Percentiles rank a stretch among this genome's conserved stretches.
Conservation (phyloP, 345 rosid genomes). For the Microcos paniculata region DNA sequence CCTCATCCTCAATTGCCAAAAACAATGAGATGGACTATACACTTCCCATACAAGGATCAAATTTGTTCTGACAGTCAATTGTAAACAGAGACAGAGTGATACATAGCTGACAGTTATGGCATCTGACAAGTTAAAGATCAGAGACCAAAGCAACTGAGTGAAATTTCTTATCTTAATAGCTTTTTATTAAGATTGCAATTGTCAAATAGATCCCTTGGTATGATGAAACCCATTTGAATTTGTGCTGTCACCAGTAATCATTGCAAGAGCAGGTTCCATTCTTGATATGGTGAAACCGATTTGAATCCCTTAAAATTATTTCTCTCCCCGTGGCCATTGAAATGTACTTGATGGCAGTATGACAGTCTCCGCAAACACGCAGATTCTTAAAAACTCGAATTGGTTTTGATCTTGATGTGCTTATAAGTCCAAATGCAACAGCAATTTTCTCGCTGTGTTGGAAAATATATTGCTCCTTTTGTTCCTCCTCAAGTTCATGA, state of each 20-base stretch:
- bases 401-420: constrained; percentile 48
- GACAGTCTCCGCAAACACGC: constrained; percentile 72
- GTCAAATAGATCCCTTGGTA: background rate
- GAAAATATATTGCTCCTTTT: constrained; percentile 55
- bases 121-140: background rate
- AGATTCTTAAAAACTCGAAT: constrained; percentile 72
- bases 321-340: constrained; percentile 51
- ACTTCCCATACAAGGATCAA: too few relatives aligned
- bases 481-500: constrained; percentile 65
- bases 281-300: constrained; percentile 75
- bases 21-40: too few relatives aligned
- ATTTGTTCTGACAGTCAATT: background rate
- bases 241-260: constrained; percentile 56
- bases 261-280: constrained; percentile 80
- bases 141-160: background rate
- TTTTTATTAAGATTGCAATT: background rate
- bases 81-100: background rate
- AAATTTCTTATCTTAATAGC: background rate
- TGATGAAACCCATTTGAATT: background rate
- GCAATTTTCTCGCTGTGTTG: constrained; percentile 88
- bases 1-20: too few relatives aligned
- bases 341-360: constrained; percentile 65
- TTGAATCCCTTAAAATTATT: constrained; percentile 70
- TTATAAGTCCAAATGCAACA: constrained; percentile 65
- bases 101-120: background rate